Evolutionary conservation across 192 early-diverging fungal genomes (phyloP).

Genomic region (Anaeromyces robustus): DNA sequence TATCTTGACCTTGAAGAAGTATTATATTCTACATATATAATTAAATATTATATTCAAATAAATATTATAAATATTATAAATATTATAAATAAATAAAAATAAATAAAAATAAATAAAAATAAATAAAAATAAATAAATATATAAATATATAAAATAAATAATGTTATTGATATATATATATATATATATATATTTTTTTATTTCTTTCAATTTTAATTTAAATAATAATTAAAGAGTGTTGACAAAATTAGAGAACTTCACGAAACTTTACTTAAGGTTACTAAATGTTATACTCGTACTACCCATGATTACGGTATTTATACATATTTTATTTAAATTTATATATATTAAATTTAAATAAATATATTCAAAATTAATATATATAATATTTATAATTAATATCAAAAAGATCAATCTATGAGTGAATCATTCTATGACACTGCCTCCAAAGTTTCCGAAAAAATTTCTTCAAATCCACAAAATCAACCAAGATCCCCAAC

Average conservation of each 20-base stretch:
- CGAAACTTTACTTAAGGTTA: constrained; percentile 50
- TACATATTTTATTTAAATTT: no score
- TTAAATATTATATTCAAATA: no score
- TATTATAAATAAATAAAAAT: no score
- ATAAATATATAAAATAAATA: no score
- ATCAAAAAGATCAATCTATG: background rate
- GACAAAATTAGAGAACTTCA: constrained; percentile 57
- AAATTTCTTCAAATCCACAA: background rate
- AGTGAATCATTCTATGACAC: background rate
- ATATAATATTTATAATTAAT: background rate
- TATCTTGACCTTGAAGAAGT: constrained; percentile 84
- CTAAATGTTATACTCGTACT: constrained; percentile 54
- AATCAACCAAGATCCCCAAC: background rate
- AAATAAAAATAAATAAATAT: no score
- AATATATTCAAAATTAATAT: no score
- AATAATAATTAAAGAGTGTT: constrained; percentile 37
- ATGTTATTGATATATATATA: no score
- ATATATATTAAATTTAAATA: no score
- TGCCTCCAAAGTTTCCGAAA: background rate
- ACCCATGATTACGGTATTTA: constrained; percentile 57
- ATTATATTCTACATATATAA: constrained; percentile 12
- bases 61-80: no score
- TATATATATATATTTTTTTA: no score
- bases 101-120: no score
- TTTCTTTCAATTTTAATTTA: no score